phyloP scores from a whole-genome alignment of 306 rosid species.

The Fragaria nilgerrensis region DNA sequence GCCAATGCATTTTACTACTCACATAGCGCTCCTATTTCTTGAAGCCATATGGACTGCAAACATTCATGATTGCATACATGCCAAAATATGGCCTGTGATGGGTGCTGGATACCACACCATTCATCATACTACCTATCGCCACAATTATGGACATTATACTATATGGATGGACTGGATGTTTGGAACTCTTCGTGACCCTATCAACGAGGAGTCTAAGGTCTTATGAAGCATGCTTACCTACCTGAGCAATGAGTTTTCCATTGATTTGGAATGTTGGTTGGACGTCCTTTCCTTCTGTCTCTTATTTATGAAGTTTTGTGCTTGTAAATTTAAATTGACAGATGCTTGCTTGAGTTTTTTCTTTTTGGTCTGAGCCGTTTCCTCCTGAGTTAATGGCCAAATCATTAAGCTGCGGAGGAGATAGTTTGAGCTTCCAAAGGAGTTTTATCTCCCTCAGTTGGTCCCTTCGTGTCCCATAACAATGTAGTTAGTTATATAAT shows the following conservation, averaged over 20 bases:
- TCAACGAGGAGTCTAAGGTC: conserved; percentile 47
- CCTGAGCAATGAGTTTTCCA: background rate
- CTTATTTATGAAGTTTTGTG: background rate
- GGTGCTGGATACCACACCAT: conserved; percentile 98
- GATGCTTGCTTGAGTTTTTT: background rate
- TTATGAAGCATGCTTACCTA: conserved; percentile 26
- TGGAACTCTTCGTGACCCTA: conserved; percentile 79
- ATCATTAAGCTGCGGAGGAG: background rate
- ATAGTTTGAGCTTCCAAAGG: background rate
- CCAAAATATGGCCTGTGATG: conserved; percentile 83
- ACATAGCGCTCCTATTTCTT: conserved; percentile 54
- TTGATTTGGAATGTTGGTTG: background rate
- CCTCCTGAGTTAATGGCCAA: background rate
- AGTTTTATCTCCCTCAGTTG: background rate
- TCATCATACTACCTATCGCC: conserved; percentile 90
- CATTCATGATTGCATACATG: conserved; percentile 87
- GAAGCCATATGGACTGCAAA: conserved; percentile 90
- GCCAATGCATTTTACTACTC: conserved; percentile 75
- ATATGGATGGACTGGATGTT: conserved; percentile 99
- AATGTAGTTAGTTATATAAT: background rate
- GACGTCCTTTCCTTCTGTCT: background rate
- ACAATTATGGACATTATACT: conserved; percentile 88
- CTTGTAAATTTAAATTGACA: conserved; percentile 25
- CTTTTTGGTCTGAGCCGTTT: background rate
- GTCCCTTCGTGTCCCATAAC: background rate